These are phyloP conservation scores for Coniochaeta pulveracea DNA, from an alignment of 2,329 filamentous ascomycete genomes.

Conservation along the genomic window DNA sequence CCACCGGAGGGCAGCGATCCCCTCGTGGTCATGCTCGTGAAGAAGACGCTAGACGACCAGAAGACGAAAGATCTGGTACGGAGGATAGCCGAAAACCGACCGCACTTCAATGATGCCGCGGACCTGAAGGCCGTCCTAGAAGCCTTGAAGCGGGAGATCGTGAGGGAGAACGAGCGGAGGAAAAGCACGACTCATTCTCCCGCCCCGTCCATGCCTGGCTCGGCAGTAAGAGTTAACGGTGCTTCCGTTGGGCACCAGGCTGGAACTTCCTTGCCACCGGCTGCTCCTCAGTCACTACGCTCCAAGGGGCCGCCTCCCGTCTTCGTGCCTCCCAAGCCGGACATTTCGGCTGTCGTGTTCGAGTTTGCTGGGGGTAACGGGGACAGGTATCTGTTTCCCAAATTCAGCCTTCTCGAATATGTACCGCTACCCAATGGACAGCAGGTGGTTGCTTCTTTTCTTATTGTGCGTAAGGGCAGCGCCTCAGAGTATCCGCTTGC, in stretches of 20 bases:
- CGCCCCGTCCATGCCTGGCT: conserved; percentile 8
- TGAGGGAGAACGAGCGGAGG: conserved; percentile 18
- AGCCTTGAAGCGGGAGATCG: conserved; percentile 29
- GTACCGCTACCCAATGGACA: conserved; percentile 38
- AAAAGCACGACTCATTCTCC: conserved; percentile 12
- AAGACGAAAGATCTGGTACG: conserved; percentile 37
- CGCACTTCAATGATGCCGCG: conserved; percentile 38
- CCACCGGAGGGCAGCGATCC: conserved; percentile 43
- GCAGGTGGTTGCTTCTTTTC: conserved; percentile 61
- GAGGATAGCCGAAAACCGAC: conserved; percentile 39
- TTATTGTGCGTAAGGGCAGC: conserved; percentile 64
- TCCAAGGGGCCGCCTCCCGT: conserved; percentile 46
- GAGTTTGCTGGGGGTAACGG: conserved; percentile 57
- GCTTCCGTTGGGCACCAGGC: conserved; percentile 9
- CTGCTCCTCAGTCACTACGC: conserved; percentile 35
- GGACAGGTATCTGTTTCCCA: conserved; percentile 70
- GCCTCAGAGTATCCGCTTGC: conserved; percentile 48
- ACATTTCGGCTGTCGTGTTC: conserved; percentile 56
- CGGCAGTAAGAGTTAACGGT: conserved; percentile 9
- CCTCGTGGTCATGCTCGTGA: conserved; percentile 44
- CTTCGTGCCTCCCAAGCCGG: conserved; percentile 34
- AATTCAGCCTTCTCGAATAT: conserved; percentile 65
- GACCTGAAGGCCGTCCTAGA: conserved; percentile 44
- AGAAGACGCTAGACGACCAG: conserved; percentile 41
- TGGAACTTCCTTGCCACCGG: conserved; percentile 1